Evolutionary conservation across 179 eudicot genomes (phyloP), one percentile per base, ranked within the genome.

Genomic region (Amaranthus tricolor): DNA sequence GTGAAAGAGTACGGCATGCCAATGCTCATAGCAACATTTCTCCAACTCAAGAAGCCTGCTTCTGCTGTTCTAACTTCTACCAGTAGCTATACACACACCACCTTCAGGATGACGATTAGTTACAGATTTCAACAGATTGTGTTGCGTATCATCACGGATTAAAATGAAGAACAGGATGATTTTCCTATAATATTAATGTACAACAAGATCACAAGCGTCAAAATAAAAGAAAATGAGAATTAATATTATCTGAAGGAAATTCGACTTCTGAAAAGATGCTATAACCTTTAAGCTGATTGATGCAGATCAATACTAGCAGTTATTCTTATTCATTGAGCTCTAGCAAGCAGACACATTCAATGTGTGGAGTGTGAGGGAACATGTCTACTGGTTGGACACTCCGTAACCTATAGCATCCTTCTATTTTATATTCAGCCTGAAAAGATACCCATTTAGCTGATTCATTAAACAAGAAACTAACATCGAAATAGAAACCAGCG

Each of bases 341-440:
- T 74, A 94, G 80, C 60, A 92, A 78, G 84, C 98, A 94, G 82
- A 94, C 91, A 80, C 98, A 94, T 78, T 94, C 98, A 13, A 92
- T 92, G 75, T 94, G 98, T 65, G 97, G 98, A 64, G 98, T 94
- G 81, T 94, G 97, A 72, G 98, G 98, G 76, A 94, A 94, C 98
- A 94, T 94, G 80, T 94, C 98, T 21, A 94, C 94, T 4, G 98
- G 97, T 73, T 87, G 95, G 61, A 92, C 61, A 58, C 95, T 88
- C 79, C 48, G 81, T 72, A 94, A 80, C 72, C 72, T 86, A 81
- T 94, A 94, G 70, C 95, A 85, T 63, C 98, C 98, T 66, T 83
- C 19, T 69, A 92, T 79, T 6, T 94, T 88, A 69, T 88, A 76
- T 19, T 87, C 96, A 56, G 50, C 89, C 98, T 94, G 90, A 81